Conservation (phyloP, 75 land plant species). For the Picea sitchensis region DNA sequence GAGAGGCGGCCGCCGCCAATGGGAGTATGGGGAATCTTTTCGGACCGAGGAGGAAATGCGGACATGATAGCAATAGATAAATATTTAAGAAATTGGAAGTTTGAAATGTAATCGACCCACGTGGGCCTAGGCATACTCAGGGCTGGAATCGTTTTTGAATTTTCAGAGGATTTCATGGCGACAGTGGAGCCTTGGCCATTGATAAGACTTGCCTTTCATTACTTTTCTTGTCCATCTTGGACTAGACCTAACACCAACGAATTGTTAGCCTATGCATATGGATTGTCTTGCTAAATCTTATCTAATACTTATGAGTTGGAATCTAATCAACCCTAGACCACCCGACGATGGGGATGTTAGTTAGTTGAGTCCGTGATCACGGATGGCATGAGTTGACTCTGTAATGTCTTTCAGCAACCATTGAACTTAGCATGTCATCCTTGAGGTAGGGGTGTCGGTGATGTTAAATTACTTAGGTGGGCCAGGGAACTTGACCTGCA, state of each 20-base stretch:
- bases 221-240: neutral
- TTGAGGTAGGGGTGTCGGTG: too few species aligned
- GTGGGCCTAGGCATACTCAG: conserved; percentile 1
- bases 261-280: neutral
- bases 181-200: neutral
- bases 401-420: too few species aligned
- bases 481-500: too few species aligned
- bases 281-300: too few species aligned
- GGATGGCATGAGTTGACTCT: too few species aligned
- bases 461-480: too few species aligned
- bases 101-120: neutral
- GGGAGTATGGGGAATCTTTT: neutral
- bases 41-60: neutral
- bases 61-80: neutral
- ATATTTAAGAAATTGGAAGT: neutral
- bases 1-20: conserved; percentile 6
- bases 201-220: neutral
- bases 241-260: neutral
- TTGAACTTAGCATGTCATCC: too few species aligned
- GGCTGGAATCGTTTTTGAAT: neutral
- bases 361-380: too few species aligned
- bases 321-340: too few species aligned
- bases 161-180: too few species aligned
- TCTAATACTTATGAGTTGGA: too few species aligned
- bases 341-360: too few species aligned